phyloP scores from a whole-genome alignment of 805 yeast species.

The Ogataea dorogensis region DNA sequence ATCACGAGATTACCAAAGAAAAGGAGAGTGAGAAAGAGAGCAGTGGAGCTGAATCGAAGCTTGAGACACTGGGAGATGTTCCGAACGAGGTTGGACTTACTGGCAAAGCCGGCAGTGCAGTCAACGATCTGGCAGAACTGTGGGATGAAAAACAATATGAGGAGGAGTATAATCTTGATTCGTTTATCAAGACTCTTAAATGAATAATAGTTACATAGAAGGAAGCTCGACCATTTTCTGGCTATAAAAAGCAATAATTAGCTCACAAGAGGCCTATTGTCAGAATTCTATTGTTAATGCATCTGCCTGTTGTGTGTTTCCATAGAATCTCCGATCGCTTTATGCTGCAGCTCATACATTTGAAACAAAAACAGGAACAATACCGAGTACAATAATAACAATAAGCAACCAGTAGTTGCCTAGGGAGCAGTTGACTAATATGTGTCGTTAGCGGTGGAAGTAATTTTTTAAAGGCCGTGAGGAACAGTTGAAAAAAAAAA shows the following conservation, averaged over 20 bases:
- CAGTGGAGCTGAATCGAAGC: conserved; percentile 19
- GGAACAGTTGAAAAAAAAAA: conserved; percentile 11
- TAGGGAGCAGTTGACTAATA: conserved; percentile 10
- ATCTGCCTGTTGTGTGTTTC: background rate
- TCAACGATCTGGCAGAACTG: conserved; percentile 84
- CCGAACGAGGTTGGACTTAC: conserved; percentile 74
- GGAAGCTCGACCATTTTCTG: background rate
- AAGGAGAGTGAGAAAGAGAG: conserved; percentile 20
- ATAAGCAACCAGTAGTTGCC: conserved; percentile 1
- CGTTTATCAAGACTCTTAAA: conserved; percentile 75
- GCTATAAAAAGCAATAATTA: conserved; percentile 2
- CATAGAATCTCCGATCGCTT: conserved; percentile 9
- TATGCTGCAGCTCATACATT: conserved; percentile 3
- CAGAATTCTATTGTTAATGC: conserved; percentile 6
- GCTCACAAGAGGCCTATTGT: background rate
- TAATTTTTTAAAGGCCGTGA: conserved; percentile 10
- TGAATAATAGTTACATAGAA: conserved; percentile 12
- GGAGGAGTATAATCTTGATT: conserved; percentile 93
- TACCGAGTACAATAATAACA: conserved; percentile 2
- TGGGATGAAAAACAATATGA: conserved; percentile 98
- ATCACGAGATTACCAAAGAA: conserved; percentile 39
- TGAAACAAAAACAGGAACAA: conserved; percentile 1
- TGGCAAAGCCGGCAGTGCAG: conserved; percentile 81
- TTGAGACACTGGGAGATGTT: conserved; percentile 27
- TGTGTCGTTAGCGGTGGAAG: conserved; percentile 11